phyloP scores from a whole-genome alignment of 2,329 filamentous ascomycete genomes.

The Alternaria conjuncta region DNA sequence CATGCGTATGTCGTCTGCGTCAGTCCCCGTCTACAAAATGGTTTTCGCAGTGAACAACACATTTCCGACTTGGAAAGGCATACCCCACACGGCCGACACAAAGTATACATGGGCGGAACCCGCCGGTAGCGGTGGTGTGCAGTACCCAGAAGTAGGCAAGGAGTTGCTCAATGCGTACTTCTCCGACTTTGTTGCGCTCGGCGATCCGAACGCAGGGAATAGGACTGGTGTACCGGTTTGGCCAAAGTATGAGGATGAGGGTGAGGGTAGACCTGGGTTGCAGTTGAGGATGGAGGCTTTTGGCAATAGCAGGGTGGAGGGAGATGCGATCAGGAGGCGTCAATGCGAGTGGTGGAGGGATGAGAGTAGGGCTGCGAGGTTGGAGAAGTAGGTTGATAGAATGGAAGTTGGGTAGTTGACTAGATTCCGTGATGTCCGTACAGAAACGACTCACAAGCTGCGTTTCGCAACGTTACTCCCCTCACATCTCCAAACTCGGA shows the following conservation, averaged over 20 bases:
- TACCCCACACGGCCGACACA: slow-evolving; percentile 33
- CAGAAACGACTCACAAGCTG: too few species aligned
- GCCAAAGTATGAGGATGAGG: slow-evolving; percentile 46
- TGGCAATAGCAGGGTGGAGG: slow-evolving; percentile 32
- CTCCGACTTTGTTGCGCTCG: slow-evolving; percentile 49
- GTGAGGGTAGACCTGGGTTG: slow-evolving; percentile 18
- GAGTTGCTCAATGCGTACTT: slow-evolving; percentile 49
- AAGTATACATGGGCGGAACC: slow-evolving; percentile 59
- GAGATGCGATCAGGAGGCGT: slow-evolving; percentile 30
- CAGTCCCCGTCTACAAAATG: slow-evolving; percentile 37
- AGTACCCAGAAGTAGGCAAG: slow-evolving; percentile 50
- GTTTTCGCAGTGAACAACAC: slow-evolving; percentile 31
- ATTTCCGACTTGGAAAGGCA: slow-evolving; percentile 26
- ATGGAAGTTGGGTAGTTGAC: neutral
- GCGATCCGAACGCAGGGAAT: slow-evolving; percentile 47
- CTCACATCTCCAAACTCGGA: too few species aligned
- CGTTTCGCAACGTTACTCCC: too few species aligned
- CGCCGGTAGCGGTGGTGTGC: slow-evolving; percentile 50
- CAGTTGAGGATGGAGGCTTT: slow-evolving; percentile 34
- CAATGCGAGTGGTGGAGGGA: slow-evolving; percentile 41
- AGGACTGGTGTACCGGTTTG: slow-evolving; percentile 40
- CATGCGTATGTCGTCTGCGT: slow-evolving; percentile 43
- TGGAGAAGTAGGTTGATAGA: slow-evolving; percentile 28
- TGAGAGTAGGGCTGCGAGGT: slow-evolving; percentile 18
- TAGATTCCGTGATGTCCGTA: neutral